phyloP scores from a whole-genome alignment of 768 basidiomycete species.

The Hericium coralloides region DNA sequence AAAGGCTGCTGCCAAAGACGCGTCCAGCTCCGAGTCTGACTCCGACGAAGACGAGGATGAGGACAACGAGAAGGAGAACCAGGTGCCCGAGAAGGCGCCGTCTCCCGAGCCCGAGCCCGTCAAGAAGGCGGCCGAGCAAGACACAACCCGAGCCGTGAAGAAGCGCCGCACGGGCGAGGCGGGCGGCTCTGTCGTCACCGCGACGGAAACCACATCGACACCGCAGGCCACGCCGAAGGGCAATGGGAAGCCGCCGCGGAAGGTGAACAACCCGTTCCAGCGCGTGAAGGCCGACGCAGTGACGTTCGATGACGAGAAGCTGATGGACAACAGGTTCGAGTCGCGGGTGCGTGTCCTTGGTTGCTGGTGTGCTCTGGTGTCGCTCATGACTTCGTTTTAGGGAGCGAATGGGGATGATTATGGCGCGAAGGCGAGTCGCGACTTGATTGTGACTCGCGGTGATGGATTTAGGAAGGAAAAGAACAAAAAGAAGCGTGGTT shows the following conservation, averaged over 20 bases:
- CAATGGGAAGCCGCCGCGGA: conserved; percentile 28
- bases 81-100: neutral
- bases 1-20: neutral
- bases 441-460: conserved; percentile 89
- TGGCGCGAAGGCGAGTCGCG: conserved; percentile 74
- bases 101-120: neutral
- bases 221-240: conserved; percentile 17
- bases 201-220: neutral
- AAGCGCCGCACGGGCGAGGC: conserved; percentile 10
- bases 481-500: conserved; percentile 98
- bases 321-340: conserved; percentile 72
- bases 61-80: neutral
- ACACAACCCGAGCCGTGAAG: conserved; percentile 4
- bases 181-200: conserved; percentile 3
- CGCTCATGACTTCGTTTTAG: conserved; percentile 25
- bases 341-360: conserved; percentile 47
- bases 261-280: conserved; percentile 63
- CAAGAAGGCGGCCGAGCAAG: neutral
- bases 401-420: conserved; percentile 71
- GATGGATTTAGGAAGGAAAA: conserved; percentile 98
- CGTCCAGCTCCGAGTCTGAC: conserved; percentile 12
- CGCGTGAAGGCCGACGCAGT: conserved; percentile 65
- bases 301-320: conserved; percentile 32
- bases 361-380: neutral
- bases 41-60: conserved; percentile 6